A percentile compares a stretch with the other conserved stretches of the same genome.
These are phyloP conservation scores for Andrographis paniculata DNA, from an alignment of 305 asterid species.

Conservation along the genomic window DNA sequence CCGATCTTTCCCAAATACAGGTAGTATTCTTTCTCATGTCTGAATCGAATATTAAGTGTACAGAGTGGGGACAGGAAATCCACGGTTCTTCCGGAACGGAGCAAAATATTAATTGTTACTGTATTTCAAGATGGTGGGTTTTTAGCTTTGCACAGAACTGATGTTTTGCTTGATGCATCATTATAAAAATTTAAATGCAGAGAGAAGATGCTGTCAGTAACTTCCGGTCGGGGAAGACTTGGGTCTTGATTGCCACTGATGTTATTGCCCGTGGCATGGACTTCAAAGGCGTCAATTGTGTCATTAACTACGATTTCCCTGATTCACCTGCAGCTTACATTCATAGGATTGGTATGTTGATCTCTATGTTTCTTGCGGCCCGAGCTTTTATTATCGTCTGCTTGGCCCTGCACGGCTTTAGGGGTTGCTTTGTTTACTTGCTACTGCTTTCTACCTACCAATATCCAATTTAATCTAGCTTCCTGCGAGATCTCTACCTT, in stretches of 20 bases:
- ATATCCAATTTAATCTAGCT: too few relatives aligned
- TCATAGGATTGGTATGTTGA: constrained; percentile 72
- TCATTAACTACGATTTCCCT: constrained; percentile 84
- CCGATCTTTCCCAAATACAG: constrained; percentile 60
- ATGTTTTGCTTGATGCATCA: constrained; percentile 4
- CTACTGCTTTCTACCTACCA: too few relatives aligned
- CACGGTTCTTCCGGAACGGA: neutral
- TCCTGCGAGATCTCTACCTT: too few relatives aligned
- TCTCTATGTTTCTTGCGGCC: neutral
- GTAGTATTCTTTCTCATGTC: constrained; percentile 21
- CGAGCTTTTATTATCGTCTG: too few relatives aligned
- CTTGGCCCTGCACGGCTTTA: too few relatives aligned
- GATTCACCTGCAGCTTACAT: constrained; percentile 78
- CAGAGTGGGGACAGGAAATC: neutral
- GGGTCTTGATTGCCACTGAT: constrained; percentile 92
- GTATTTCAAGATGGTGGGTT: neutral
- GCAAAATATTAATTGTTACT: neutral
- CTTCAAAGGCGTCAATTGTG: constrained; percentile 89
- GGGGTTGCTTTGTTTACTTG: too few relatives aligned
- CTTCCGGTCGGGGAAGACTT: constrained; percentile 87
- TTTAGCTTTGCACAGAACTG: constrained; percentile 5
- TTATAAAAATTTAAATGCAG: constrained; percentile 31
- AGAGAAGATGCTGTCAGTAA: constrained; percentile 72
- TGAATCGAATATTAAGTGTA: neutral
- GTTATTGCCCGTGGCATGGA: constrained; percentile 96